Percentiles rank a stretch among this genome's conserved stretches.
Conservation (phyloP, 2,329 filamentous ascomycete genomes). For the Penicillium hesseltinei region DNA sequence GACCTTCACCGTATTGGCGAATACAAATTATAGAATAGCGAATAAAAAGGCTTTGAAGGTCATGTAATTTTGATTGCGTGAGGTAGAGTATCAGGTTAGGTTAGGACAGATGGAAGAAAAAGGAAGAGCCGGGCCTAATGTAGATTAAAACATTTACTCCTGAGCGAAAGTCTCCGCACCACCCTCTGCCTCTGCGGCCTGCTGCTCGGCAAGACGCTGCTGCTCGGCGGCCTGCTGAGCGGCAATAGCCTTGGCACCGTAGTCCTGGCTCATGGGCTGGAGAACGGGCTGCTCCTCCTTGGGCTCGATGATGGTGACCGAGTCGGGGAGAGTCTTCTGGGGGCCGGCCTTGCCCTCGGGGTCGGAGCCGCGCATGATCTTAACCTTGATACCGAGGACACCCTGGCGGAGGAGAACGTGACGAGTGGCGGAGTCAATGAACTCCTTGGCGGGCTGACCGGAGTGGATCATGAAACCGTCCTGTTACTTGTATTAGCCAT, state of each 20-base stretch:
- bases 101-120: slow-evolving; percentile 33
- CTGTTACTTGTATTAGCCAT: slow-evolving; percentile 37
- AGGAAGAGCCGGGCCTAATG: slow-evolving; percentile 29
- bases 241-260: slow-evolving; percentile 84
- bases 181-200: slow-evolving; percentile 50
- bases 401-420: slow-evolving; percentile 99
- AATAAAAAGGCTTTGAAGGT: slow-evolving; percentile 16
- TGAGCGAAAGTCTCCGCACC: slow-evolving; percentile 45
- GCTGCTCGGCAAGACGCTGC: slow-evolving; percentile 59
- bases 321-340: slow-evolving; percentile 95
- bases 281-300: slow-evolving; percentile 98
- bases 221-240: slow-evolving; percentile 57
- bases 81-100: slow-evolving; percentile 35
- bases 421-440: slow-evolving; percentile 97
- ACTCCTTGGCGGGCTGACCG: slow-evolving; percentile 98
- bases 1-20: background rate
- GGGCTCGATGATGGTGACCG: slow-evolving; percentile 99
- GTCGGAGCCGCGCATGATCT: slow-evolving; percentile 99
- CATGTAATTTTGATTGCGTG: slow-evolving; percentile 40
- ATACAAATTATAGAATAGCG: slow-evolving; percentile 3
- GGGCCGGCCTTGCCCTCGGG: slow-evolving; percentile 98
- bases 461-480: slow-evolving; percentile 99
- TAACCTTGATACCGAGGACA: slow-evolving; percentile 99
- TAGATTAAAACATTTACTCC: slow-evolving; percentile 43
- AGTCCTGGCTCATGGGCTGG: slow-evolving; percentile 96